Percentiles rank a stretch among this genome's conserved stretches.
These are phyloP conservation scores for Flaveria floridana DNA, from an alignment of 140 eudicot species.

Conservation along the genomic window DNA sequence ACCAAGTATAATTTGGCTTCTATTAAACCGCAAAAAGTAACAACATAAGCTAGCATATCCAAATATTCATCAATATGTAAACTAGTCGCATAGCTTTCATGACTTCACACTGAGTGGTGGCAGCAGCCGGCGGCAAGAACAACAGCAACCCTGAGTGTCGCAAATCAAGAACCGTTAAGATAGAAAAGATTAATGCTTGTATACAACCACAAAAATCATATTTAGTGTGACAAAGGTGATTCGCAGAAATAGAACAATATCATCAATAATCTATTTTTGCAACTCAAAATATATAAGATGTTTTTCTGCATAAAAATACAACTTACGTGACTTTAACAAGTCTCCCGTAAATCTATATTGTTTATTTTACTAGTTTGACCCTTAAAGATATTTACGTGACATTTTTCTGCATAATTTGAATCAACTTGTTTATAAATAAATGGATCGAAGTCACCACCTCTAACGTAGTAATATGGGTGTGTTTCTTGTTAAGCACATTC, in stretches of 20 bases:
- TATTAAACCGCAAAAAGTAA: slow-evolving; percentile 16
- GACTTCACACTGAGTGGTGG: neutral
- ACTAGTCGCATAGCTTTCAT: slow-evolving; percentile 24
- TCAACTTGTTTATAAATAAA: neutral
- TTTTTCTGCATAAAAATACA: neutral
- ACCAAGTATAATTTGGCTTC: slow-evolving; percentile 14
- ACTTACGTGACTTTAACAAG: neutral
- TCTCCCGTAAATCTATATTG: neutral
- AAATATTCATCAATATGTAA: slow-evolving; percentile 25
- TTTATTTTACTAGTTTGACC: neutral
- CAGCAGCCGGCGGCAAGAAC: slow-evolving; percentile 9
- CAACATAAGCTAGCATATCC: slow-evolving; percentile 28
- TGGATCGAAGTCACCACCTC: neutral
- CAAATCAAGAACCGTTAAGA: neutral
- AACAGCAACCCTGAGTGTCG: slow-evolving; percentile 20
- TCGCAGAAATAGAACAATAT: neutral
- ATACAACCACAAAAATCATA: neutral
- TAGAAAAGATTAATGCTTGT: neutral
- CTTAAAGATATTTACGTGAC: neutral
- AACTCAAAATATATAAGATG: neutral
- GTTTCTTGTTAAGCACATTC: neutral
- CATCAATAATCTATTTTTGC: neutral
- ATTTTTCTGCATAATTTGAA: too few species aligned
- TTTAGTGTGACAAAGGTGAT: neutral
- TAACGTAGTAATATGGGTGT: too few species aligned